Evolutionary conservation across 1,284 basidiomycete species (phyloP).

Genomic region (Calocybe gambosa): DNA sequence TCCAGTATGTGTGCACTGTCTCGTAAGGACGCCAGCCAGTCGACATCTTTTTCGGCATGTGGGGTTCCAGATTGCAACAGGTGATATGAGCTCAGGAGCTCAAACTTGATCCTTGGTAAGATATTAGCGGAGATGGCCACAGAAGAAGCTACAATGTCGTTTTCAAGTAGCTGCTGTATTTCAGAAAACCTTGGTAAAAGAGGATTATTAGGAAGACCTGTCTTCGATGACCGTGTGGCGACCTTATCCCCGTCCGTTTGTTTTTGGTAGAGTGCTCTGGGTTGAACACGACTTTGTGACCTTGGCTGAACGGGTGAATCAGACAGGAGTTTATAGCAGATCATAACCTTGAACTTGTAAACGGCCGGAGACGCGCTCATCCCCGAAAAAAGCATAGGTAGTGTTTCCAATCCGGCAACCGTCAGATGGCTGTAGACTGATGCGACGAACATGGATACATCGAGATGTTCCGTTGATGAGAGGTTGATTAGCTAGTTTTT

Average conservation of each 20-base stretch:
- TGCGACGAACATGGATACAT: slow-evolving; percentile 43
- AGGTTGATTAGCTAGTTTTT: slow-evolving; percentile 48
- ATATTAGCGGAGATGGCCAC: slow-evolving; percentile 8
- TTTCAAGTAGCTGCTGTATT: slow-evolving; percentile 29
- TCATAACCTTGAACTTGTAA: slow-evolving; percentile 42
- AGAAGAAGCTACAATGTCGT: slow-evolving; percentile 9
- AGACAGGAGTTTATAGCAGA: slow-evolving; percentile 40
- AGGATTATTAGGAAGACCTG: slow-evolving; percentile 18
- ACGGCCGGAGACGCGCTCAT: slow-evolving; percentile 33
- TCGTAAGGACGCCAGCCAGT: slow-evolving; percentile 37
- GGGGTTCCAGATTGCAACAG: slow-evolving; percentile 32
- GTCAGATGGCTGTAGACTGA: slow-evolving; percentile 40
- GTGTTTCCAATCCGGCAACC: slow-evolving; percentile 27
- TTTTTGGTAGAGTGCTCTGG: slow-evolving; percentile 22
- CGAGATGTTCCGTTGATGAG: slow-evolving; percentile 40
- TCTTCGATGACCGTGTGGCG: not conserved
- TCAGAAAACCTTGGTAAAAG: slow-evolving; percentile 26
- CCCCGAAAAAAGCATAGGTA: slow-evolving; percentile 34
- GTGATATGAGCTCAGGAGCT: slow-evolving; percentile 42
- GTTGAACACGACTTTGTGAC: slow-evolving; percentile 29
- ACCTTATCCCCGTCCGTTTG: slow-evolving; percentile 7
- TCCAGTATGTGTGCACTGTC: slow-evolving; percentile 29
- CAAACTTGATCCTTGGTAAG: slow-evolving; percentile 35
- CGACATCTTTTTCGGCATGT: slow-evolving; percentile 30
- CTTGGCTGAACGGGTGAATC: slow-evolving; percentile 19